phyloP scores from a whole-genome alignment of 2,329 filamentous ascomycete species.

The Dendrostoma leiphaemia region DNA sequence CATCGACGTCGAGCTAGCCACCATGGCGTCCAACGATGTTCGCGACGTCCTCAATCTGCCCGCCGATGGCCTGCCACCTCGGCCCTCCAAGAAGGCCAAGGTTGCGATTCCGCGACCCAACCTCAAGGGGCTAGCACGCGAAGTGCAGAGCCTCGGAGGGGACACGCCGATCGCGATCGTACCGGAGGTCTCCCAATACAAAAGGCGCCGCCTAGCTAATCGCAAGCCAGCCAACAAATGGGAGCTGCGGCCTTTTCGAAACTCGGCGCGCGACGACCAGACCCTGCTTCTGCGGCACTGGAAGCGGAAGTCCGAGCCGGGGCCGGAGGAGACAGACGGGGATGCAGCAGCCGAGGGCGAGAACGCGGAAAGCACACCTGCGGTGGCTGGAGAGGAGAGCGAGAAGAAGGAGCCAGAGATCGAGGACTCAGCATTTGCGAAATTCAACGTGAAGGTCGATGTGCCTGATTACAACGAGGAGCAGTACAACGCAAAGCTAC shows the following conservation, averaged over 20 bases:
- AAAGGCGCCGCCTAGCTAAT: constrained; percentile 54
- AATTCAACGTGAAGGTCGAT: constrained; percentile 80
- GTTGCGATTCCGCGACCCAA: constrained; percentile 57
- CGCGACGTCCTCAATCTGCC: constrained; percentile 86
- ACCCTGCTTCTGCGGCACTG: constrained; percentile 74
- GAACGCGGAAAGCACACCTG: constrained; percentile 31
- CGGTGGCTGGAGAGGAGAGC: constrained; percentile 16
- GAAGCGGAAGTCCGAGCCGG: constrained; percentile 60
- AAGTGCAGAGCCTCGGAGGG: constrained; percentile 64
- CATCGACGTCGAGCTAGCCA: constrained; percentile 25
- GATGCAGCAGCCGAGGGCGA: constrained; percentile 30
- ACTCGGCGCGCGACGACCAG: constrained; percentile 71
- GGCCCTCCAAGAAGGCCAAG: constrained; percentile 75
- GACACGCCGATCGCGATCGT: constrained; percentile 68
- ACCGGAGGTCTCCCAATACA: constrained; percentile 57
- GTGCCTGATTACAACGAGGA: constrained; percentile 82
- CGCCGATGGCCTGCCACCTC: constrained; percentile 49
- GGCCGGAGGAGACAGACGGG: constrained; percentile 31
- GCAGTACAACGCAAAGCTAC: constrained; percentile 75
- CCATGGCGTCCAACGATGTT: constrained; percentile 75
- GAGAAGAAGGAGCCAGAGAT: constrained; percentile 26
- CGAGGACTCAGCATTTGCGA: constrained; percentile 71
- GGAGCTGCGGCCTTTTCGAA: constrained; percentile 70
- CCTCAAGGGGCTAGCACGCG: constrained; percentile 62
- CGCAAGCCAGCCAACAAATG: constrained; percentile 59